Evolutionary conservation across 2,329 filamentous ascomycete species (phyloP).

Genomic region (Penicillium sp.): DNA sequence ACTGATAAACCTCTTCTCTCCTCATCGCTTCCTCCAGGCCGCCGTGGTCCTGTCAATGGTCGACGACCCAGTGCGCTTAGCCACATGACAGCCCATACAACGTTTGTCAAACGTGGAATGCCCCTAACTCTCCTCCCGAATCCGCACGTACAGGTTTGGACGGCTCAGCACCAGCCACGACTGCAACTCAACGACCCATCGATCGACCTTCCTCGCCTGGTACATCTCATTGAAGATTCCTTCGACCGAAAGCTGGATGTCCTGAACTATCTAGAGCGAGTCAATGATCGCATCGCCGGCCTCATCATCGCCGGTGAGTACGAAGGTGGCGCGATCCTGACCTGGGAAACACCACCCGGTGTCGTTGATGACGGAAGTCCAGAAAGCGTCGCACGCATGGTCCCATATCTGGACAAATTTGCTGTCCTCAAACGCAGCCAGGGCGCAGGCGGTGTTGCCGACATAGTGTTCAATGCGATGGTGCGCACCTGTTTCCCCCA

Average conservation of each 20-base stretch:
- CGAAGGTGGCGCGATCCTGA: constrained; percentile 90
- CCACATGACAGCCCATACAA: constrained; percentile 59
- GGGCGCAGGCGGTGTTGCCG: constrained; percentile 87
- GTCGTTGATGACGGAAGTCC: constrained; percentile 56
- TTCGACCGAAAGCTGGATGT: constrained; percentile 84
- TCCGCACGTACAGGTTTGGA: constrained; percentile 65
- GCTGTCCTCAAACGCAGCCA: constrained; percentile 86
- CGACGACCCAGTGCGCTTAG: constrained; percentile 28
- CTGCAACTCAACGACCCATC: constrained; percentile 74
- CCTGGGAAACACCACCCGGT: constrained; percentile 78
- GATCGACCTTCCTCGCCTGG: constrained; percentile 78
- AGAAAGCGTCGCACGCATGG: constrained; percentile 60
- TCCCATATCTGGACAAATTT: constrained; percentile 97
- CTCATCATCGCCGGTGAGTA: constrained; percentile 95
- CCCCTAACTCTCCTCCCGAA: constrained; percentile 81
- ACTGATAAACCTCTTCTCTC: constrained; percentile 94
- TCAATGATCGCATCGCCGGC: constrained; percentile 78
- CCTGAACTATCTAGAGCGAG: constrained; percentile 75
- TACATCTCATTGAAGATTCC: constrained; percentile 89
- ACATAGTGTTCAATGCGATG: constrained; percentile 96
- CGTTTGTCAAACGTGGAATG: constrained; percentile 88
- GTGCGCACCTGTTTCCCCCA: constrained; percentile 81
- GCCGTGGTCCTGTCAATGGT: constrained; percentile 48
- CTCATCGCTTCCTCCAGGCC: constrained; percentile 77
- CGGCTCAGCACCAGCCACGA: constrained; percentile 59